phyloP scores from a whole-genome alignment of 805 yeast species.

The Candida dendrica region DNA sequence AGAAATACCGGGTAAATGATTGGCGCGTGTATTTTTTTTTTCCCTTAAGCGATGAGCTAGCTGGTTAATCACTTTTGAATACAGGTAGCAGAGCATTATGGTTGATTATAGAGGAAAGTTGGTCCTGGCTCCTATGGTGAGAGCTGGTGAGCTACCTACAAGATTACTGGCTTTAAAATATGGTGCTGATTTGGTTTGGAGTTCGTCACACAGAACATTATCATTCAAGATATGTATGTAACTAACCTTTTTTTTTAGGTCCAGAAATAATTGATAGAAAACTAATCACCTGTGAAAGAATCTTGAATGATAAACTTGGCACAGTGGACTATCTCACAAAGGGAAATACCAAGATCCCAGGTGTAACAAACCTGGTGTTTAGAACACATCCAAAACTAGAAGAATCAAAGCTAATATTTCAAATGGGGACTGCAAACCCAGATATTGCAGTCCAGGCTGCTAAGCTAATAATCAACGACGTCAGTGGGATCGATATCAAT shows the following conservation, averaged over 20 bases:
- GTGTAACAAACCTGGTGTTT: conserved; percentile 54
- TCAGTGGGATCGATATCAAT: conserved; percentile 87
- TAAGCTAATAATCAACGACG: conserved; percentile 70
- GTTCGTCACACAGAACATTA: conserved; percentile 23
- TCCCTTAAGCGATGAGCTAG: too few species aligned
- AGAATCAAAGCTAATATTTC: conserved; percentile 67
- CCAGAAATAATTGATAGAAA: conserved; percentile 93
- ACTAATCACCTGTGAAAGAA: conserved; percentile 61
- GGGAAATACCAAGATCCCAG: conserved; percentile 35
- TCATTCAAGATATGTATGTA: neutral
- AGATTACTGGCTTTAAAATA: conserved; percentile 69
- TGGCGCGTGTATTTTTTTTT: too few species aligned
- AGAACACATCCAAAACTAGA: conserved; percentile 65
- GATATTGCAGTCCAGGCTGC: conserved; percentile 88
- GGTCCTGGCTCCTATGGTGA: conserved; percentile 93
- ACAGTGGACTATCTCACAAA: conserved; percentile 54
- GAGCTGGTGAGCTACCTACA: conserved; percentile 92
- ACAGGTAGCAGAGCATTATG: conserved; percentile 27
- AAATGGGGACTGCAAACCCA: conserved; percentile 83
- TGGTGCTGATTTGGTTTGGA: conserved; percentile 96
- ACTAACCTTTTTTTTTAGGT: conserved; percentile 16
- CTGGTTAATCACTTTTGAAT: too few species aligned
- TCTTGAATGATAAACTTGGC: conserved; percentile 44
- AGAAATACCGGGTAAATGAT: too few species aligned
- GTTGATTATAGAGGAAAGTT: conserved; percentile 68